Evolutionary conservation across 768 basidiomycete genomes (phyloP), one percentile per base, ranked within the genome.

Genomic region (Xerocomellus intermedius): DNA sequence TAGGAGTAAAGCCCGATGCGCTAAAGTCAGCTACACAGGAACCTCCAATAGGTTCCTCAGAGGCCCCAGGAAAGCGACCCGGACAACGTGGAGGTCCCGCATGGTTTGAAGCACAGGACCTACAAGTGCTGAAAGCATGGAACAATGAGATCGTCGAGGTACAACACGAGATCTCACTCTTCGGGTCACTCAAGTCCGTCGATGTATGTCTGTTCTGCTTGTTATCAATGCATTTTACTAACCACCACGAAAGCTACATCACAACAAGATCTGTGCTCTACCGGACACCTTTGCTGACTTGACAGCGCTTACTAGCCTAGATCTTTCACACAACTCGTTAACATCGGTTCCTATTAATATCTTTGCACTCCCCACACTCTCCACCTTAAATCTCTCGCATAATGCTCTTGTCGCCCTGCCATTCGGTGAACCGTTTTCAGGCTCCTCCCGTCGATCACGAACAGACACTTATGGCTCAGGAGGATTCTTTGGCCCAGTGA

Each of bases 31-130:
- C 86, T 8, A 76, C 79, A 5, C 75, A 82, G 42, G 86, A 89
- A 60, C 85, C 86, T 5, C 72, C 77, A 9, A 70, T 79, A 37
- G 59, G 76, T 75, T 52, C 72, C 70, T 21, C 67, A 33, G 72
- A 76, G 4, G 58, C 66, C 9, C 59, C 70, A 14, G 69, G 67
- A n/a, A 75, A 73, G 52, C 75, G 75, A 41, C 69, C 74, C 9
- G 75, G 73, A 32, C 75, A 77, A 49, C 74, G 72, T 32, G 73
- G 77, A 45, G 61, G 64, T 21, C 83, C 87, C 13, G 77, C 87
- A 1, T 91, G 91, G 89, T 94, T 84, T 61, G 90, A 92, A 65
- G 86, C 86, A 2, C 86, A 88, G 65, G 91, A 94, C 69, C 72
- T 94, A 21, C 80, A 82, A 36, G 74, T 87, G 5, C 72, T 94